These are phyloP conservation scores for Pleurotus eryngii DNA, from an alignment of 768 basidiomycete genomes.

Conservation along the genomic window DNA sequence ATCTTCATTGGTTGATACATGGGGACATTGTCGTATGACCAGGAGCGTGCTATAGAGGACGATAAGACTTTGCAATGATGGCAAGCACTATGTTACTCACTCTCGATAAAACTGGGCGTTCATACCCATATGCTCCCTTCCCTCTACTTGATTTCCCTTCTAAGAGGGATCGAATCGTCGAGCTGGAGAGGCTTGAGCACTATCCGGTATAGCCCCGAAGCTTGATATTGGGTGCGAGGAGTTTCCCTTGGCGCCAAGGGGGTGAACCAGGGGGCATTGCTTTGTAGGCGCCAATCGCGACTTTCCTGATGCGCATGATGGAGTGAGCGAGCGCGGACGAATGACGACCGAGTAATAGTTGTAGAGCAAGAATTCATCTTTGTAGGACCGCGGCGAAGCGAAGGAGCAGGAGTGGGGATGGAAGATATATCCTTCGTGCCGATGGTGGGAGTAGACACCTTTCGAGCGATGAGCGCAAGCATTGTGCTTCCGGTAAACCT, in stretches of 20 bases:
- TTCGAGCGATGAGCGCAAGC: conserved; percentile 48
- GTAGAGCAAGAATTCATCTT: conserved; percentile 46
- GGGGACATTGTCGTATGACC: no score
- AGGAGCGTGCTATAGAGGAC: no score
- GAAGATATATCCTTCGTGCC: conserved; percentile 21
- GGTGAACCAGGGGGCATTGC: conserved; percentile 53
- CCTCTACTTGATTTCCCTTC: conserved; percentile 24
- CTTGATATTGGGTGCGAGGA: conserved; percentile 48
- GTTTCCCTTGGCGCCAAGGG: conserved; percentile 61
- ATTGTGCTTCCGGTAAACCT: conserved; percentile 41
- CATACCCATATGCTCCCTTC: conserved; percentile 19
- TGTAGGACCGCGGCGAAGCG: conserved; percentile 14
- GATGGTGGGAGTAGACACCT: conserved; percentile 47
- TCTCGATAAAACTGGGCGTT: conserved; percentile 46
- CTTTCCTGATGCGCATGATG: background rate
- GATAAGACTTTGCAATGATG: background rate
- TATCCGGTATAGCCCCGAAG: conserved; percentile 35
- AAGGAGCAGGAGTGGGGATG: conserved; percentile 8
- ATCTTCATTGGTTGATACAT: conserved; percentile 62
- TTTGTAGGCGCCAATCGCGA: conserved; percentile 25
- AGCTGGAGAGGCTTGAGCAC: conserved; percentile 33
- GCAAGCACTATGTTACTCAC: conserved; percentile 30
- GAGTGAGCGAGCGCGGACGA: conserved; percentile 23
- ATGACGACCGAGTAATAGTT: conserved; percentile 56
- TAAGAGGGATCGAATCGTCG: conserved; percentile 21